Conservation (phyloP, 495 filamentous ascomycete genomes). For the Penicillium simplicissimum region DNA sequence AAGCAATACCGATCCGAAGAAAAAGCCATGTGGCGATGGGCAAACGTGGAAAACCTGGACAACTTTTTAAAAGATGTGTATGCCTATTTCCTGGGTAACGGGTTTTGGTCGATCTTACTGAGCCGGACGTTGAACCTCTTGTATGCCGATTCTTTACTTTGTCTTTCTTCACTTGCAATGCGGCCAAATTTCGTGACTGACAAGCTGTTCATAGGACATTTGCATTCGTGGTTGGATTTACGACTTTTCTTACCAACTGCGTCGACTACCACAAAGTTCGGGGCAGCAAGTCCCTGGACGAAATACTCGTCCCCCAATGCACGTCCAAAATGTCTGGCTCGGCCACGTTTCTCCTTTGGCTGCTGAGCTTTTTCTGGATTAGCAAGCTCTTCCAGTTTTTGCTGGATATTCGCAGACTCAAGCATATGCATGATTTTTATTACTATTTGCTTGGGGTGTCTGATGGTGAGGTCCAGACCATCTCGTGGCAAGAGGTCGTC, state of each 20-base stretch:
- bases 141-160: slow-evolving; percentile 49
- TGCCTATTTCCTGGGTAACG: slow-evolving; percentile 80
- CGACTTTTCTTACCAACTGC: slow-evolving; percentile 84
- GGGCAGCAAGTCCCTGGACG: slow-evolving; percentile 69
- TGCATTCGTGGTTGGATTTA: slow-evolving; percentile 80
- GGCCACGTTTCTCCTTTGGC: slow-evolving; percentile 78
- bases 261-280: slow-evolving; percentile 77
- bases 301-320: slow-evolving; percentile 80
- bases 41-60: slow-evolving; percentile 89
- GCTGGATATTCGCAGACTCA: slow-evolving; percentile 71
- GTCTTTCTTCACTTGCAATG: not conserved
- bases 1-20: slow-evolving; percentile 63
- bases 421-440: slow-evolving; percentile 87
- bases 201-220: slow-evolving; percentile 49
- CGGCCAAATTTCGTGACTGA: slow-evolving; percentile 2
- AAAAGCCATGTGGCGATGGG: slow-evolving; percentile 96
- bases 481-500: slow-evolving; percentile 94
- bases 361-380: slow-evolving; percentile 86
- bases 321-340: slow-evolving; percentile 82
- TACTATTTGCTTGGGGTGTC: slow-evolving; percentile 80
- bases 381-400: slow-evolving; percentile 74
- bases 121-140: slow-evolving; percentile 68
- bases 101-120: slow-evolving; percentile 86
- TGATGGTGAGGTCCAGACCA: slow-evolving; percentile 91
- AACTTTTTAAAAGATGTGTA: slow-evolving; percentile 90